Evolutionary conservation across 1,284 basidiomycete genomes (phyloP), one percentile per base, ranked within the genome.

Genomic region (Rhodotorula sp.): DNA sequence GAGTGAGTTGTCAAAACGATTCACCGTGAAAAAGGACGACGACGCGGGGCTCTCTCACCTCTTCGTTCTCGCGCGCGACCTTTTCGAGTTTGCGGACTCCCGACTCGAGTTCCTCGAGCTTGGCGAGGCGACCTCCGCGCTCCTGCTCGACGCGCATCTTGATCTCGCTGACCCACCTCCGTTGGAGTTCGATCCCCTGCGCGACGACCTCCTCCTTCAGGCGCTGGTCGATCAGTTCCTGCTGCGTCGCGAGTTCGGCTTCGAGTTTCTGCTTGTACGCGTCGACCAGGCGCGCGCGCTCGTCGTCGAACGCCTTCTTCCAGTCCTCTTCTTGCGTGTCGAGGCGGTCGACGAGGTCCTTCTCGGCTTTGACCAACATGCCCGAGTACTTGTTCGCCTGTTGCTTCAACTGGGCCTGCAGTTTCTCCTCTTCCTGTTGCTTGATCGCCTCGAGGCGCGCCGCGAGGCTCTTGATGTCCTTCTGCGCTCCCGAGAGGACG

Each of bases 141-240:
- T 99, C 97, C 80, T 93, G 88, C 83, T 99, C 96, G 69, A 99
- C 96, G 78, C 90, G 90, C 73, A 93, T 87, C 84, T 97, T 97
- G 86, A 99, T 90, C 68, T 97, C 93, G 59, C 92, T 89, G 70
- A 98, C 91, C 95, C 96, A 99, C 74, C 92, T 87, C 64, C 94
- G 89, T 82, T 99, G 96, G 59, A 98, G 88, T 84, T 98, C 96
- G 78, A 99, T 93, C 31, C 95, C 96, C 81, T 98, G 95, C 7
- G 93, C 90, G 61, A 98, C 87, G 70, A 99, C 93, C 81, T 97
- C 95, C 81, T 97, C 92, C 81, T 91, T 92, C 74, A 99, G 86
- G 60, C 93, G 87, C 83, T 96, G 88, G 80, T 98, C 95, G 82
- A 99, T 97, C 77, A 97, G 87, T 79, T 93, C 90, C 64, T 91